Conservation (phyloP, 2,329 filamentous ascomycete genomes). For the Fusarium clavum region DNA sequence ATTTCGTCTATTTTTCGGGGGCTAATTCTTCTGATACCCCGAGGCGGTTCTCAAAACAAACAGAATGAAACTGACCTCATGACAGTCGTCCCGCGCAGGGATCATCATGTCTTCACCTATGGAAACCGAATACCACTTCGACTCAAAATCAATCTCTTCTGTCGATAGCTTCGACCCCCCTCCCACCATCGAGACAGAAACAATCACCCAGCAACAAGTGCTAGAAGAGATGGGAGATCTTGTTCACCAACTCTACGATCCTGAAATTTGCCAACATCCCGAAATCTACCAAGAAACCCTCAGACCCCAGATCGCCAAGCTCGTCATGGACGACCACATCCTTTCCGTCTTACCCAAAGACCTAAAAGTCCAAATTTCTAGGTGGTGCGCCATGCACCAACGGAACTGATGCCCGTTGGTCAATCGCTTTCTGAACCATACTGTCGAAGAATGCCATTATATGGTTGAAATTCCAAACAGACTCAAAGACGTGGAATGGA, state of each 20-base stretch:
- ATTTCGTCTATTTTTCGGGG: too few relatives aligned
- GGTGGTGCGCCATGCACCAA: not conserved
- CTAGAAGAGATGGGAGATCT: accelerated
- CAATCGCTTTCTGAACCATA: not conserved
- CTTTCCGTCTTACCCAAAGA: not conserved
- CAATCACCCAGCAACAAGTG: not conserved
- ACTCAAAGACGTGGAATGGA: not conserved
- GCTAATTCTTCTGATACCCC: too few relatives aligned
- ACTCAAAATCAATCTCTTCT: not conserved
- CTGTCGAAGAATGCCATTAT: not conserved
- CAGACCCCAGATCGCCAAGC: not conserved
- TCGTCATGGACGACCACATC: not conserved
- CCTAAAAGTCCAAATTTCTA: not conserved
- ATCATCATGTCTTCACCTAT: not conserved
- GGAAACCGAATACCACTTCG: accelerated
- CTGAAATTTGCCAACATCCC: not conserved
- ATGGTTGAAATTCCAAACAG: not conserved
- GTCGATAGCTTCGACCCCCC: constrained; percentile 1
- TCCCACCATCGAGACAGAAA: not conserved
- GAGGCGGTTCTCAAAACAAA: not conserved
- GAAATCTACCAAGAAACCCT: not conserved
- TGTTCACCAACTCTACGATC: not conserved
- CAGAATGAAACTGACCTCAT: not conserved
- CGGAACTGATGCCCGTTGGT: not conserved
- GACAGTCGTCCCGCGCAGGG: accelerated